phyloP scores from a whole-genome alignment of 129 eudicot genomes.

The Artemisia argyi region DNA sequence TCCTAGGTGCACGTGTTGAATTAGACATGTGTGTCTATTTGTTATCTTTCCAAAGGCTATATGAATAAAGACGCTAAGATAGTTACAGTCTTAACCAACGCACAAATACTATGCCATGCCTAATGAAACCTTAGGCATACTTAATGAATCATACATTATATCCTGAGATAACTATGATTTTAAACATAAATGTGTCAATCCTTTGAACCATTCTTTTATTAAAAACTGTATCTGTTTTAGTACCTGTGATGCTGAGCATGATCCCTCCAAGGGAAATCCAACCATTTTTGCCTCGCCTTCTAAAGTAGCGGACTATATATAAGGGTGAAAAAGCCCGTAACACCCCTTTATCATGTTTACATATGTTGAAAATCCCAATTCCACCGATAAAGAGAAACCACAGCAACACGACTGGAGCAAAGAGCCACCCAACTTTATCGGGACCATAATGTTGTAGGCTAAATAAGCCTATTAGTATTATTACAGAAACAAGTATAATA shows the following conservation, averaged over 20 bases:
- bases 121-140: no score
- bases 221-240: background rate
- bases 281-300: slow-evolving; percentile 45
- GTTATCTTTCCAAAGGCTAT: no score
- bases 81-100: no score
- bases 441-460: slow-evolving; percentile 78
- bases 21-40: no score
- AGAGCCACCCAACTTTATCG: slow-evolving; percentile 77
- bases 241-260: slow-evolving; percentile 82
- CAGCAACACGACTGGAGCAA: slow-evolving; percentile 65
- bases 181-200: no score
- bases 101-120: no score
- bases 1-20: no score
- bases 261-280: slow-evolving; percentile 84
- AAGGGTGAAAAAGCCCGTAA: slow-evolving; percentile 65
- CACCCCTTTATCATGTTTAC: slow-evolving; percentile 49
- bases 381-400: slow-evolving; percentile 78
- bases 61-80: no score
- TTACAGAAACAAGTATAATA: slow-evolving; percentile 67
- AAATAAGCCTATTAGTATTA: slow-evolving; percentile 58
- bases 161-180: no score
- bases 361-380: slow-evolving; percentile 64
- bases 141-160: no score
- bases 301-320: slow-evolving; percentile 54
- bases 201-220: background rate